Percentiles rank a stretch among this genome's conserved stretches.
phyloP scores from a whole-genome alignment of 164 flowering plant genomes.

The Euptelea pleiosperma region DNA sequence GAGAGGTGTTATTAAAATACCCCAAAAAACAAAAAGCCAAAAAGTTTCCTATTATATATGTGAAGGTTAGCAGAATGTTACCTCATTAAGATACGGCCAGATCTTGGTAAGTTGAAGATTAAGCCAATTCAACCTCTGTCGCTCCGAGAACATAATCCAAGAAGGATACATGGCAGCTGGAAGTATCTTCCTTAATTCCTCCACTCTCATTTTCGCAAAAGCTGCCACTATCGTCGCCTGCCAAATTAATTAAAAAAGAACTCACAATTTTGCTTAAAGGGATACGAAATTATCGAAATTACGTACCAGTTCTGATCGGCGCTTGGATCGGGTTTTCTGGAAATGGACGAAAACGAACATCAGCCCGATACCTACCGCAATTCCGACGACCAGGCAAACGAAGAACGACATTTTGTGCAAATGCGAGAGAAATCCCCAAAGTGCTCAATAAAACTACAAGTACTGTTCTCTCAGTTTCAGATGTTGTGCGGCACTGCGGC shows the following conservation, averaged over 20 bases:
- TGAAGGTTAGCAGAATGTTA: conserved; percentile 13
- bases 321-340: conserved; percentile 56
- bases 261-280: no score
- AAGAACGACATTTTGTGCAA: conserved; percentile 56
- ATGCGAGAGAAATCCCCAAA: no score
- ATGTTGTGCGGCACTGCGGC: no score
- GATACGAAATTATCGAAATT: background rate
- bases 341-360: conserved; percentile 47
- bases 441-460: no score
- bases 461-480: no score
- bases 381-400: conserved; percentile 45
- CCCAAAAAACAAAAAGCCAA: background rate
- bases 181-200: conserved; percentile 74
- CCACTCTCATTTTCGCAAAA: conserved; percentile 80
- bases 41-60: no score
- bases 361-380: conserved; percentile 42
- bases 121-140: conserved; percentile 81
- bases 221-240: conserved; percentile 65
- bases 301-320: conserved; percentile 45
- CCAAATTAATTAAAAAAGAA: background rate
- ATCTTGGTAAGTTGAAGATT: conserved; percentile 69
- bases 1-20: no score
- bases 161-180: conserved; percentile 63
- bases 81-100: conserved; percentile 90
- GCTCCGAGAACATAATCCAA: conserved; percentile 76